Base-by-base conservation (phyloP, 2,329 filamentous ascomycete genomes). In the Fusarium succisae region DNA sequence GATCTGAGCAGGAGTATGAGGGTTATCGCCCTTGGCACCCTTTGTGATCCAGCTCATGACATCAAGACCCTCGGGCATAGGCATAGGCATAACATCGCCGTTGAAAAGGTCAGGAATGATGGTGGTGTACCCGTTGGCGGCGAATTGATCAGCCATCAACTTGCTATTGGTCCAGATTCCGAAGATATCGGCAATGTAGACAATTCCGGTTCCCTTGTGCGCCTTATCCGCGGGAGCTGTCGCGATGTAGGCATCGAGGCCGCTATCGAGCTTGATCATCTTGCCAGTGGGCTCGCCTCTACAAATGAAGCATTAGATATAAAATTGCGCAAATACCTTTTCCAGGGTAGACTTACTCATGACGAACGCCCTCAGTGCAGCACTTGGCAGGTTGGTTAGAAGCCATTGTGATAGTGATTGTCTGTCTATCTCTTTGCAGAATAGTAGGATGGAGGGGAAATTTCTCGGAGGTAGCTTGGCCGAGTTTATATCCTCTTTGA, bases 351-450 rank as follows among this genome's bases (percentile, higher is more conserved):
- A 83, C 88, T 78, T 81, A 89, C 87, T 88, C 85, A 74, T 89
- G 87, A 79, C 84, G 86, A 68, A 87, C 81, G 67, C 87, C 88
- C 61, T 85, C 76, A 38, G 83, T 83, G 82, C 88, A 90, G 85
- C 88, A 90, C 61, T 82, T 76, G 63, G 78, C 86, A 18, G 88
- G 87, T 62, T 85, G 83, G 75, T 88, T 84, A 7, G 88, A 90
- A 41, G 88, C 86, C 88, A 90, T 90, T 61, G 48, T 58, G 51
- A 44, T 54, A 43, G 53, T 38, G n/a, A 57, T 44, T 39, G 47
- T 45, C 39, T 37, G 45, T 53, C 32, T 50, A 44, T 37, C 47
- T 53, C 43, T 53, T 32, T 30, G 55, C 30, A 3, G 30, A 47
- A 28, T 18, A 63, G 37, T 41, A 39, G 61, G 59, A 24, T 45